phyloP scores from a whole-genome alignment of 176 grass and related monocot genomes.

The Metroxylon sagu region DNA sequence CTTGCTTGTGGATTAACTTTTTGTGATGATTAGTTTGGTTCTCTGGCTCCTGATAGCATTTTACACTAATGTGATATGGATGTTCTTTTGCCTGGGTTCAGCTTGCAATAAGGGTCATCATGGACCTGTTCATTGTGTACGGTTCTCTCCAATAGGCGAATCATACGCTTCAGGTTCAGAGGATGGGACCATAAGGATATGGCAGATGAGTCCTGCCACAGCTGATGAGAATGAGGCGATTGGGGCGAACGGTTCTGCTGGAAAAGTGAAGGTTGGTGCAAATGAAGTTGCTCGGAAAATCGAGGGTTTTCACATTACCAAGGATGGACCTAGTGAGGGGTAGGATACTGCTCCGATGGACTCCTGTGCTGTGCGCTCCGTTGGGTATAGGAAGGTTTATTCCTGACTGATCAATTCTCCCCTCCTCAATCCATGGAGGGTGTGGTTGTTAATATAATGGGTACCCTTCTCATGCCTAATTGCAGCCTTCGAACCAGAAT shows the following conservation, averaged over 20 bases:
- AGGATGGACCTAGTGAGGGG: constrained; percentile 44
- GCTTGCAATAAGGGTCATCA: constrained; percentile 97
- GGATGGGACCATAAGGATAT: constrained; percentile 92
- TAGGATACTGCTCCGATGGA: neutral
- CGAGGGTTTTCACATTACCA: constrained; percentile 58
- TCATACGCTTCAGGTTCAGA: constrained; percentile 96
- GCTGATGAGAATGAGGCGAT: constrained; percentile 43
- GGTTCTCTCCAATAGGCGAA: constrained; percentile 73
- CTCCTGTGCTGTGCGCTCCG: too few relatives aligned
- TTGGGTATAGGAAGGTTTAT: too few relatives aligned
- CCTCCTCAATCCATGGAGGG: too few relatives aligned
- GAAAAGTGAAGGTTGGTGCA: constrained; percentile 43
- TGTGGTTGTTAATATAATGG: too few relatives aligned
- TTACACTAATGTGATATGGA: too few relatives aligned
- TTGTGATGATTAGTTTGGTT: too few relatives aligned
- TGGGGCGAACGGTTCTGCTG: constrained; percentile 17
- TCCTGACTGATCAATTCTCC: too few relatives aligned
- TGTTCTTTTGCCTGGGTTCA: constrained; percentile 11
- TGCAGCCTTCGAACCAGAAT: too few relatives aligned
- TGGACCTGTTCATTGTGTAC: constrained; percentile 89
- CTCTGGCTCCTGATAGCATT: too few relatives aligned
- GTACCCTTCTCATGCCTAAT: too few relatives aligned
- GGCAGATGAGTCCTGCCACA: constrained; percentile 51
- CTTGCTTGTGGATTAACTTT: too few relatives aligned
- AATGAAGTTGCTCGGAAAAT: constrained; percentile 66